Conservation (phyloP, 768 basidiomycete species). For the Neoboletus magnificus region DNA sequence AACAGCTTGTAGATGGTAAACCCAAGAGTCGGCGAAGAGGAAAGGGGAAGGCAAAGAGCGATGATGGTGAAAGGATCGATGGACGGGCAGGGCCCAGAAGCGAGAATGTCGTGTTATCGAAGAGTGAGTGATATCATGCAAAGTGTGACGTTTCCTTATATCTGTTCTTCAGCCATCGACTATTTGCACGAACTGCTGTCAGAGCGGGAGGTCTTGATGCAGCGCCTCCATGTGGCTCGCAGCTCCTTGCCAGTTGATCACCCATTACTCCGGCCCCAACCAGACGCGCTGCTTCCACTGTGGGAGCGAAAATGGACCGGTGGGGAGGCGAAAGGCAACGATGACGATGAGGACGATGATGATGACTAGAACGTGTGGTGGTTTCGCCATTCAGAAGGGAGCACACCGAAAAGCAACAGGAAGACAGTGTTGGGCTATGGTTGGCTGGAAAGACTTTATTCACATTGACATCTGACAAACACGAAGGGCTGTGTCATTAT, state of each 20-base stretch:
- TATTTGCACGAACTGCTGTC: slow-evolving; percentile 67
- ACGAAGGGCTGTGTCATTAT: slow-evolving; percentile 18
- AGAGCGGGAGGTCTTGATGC: slow-evolving; percentile 53
- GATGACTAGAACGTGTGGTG: slow-evolving; percentile 23
- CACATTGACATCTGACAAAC: slow-evolving; percentile 2
- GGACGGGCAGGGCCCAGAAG: slow-evolving; percentile 87
- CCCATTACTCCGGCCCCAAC: slow-evolving; percentile 41
- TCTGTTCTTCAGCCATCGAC: slow-evolving; percentile 66
- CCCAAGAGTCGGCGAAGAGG: slow-evolving; percentile 36
- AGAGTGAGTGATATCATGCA: slow-evolving; percentile 54
- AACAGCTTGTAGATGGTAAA: slow-evolving; percentile 32
- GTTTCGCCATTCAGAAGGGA: neutral
- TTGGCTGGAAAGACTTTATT: neutral
- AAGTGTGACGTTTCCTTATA: slow-evolving; percentile 2
- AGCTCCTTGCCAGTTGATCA: slow-evolving; percentile 56
- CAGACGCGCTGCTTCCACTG: slow-evolving; percentile 38
- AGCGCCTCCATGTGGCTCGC: slow-evolving; percentile 60
- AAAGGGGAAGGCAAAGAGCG: slow-evolving; percentile 38
- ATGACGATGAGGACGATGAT: slow-evolving; percentile 47
- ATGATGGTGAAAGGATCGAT: slow-evolving; percentile 64
- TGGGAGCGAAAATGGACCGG: slow-evolving; percentile 90
- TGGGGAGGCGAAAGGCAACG: slow-evolving; percentile 52
- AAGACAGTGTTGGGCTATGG: neutral
- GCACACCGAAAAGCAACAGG: neutral
- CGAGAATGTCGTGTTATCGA: slow-evolving; percentile 84